These are phyloP conservation scores for Ploettnerulaceae sp. DNA, from an alignment of 2,329 filamentous ascomycete species.

Conservation along the genomic window DNA sequence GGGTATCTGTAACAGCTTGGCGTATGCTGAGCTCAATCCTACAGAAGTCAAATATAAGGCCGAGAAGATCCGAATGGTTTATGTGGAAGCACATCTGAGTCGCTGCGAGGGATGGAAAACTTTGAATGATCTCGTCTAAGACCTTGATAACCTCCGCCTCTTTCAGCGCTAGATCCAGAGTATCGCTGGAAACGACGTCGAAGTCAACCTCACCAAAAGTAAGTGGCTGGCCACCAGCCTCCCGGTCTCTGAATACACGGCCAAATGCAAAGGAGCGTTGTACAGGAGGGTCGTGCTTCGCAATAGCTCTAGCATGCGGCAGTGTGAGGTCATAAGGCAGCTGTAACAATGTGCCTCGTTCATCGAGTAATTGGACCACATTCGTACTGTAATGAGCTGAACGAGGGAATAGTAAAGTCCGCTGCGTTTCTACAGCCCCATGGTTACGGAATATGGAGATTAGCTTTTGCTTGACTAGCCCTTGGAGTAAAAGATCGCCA, in stretches of 20 bases:
- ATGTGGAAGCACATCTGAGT: constrained; percentile 82
- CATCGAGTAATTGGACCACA: constrained; percentile 75
- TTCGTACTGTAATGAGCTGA: constrained; percentile 72
- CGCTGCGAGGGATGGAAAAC: constrained; percentile 69
- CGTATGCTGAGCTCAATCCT: constrained; percentile 67
- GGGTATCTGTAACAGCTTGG: constrained; percentile 69
- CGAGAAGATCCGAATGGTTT: constrained; percentile 81
- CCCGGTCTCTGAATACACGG: constrained; percentile 75
- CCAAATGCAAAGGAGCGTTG: constrained; percentile 84
- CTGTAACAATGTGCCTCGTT: constrained; percentile 82
- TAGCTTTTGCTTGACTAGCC: constrained; percentile 69
- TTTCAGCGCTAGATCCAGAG: constrained; percentile 77
- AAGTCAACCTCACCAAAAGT: constrained; percentile 91
- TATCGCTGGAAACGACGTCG: constrained; percentile 83
- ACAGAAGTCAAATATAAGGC: constrained; percentile 86
- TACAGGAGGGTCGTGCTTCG: constrained; percentile 62
- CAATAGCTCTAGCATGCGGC: constrained; percentile 79
- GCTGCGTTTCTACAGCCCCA: constrained; percentile 76
- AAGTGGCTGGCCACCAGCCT: constrained; percentile 73
- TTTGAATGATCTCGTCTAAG: constrained; percentile 79
- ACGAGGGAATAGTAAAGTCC: constrained; percentile 73
- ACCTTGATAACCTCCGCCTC: constrained; percentile 95
- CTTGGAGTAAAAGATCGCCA: constrained; percentile 62
- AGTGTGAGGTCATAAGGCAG: constrained; percentile 92
- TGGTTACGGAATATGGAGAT: constrained; percentile 79